Evolutionary conservation across 257 asterid genomes (phyloP), one percentile per base, ranked within the genome.

Genomic region (Fraxinus excelsior): DNA sequence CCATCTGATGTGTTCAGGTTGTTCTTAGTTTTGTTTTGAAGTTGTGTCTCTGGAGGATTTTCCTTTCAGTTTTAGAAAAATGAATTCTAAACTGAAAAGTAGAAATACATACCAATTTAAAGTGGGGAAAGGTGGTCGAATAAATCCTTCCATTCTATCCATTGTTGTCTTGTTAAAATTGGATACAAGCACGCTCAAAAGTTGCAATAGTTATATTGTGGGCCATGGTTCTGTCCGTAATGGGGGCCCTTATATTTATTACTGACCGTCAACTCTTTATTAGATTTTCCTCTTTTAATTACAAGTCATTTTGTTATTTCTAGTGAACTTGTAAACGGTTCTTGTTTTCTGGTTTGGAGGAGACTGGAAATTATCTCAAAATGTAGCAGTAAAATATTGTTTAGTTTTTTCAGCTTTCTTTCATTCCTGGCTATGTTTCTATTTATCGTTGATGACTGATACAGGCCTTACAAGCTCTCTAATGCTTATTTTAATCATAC

Each of bases 401-500:
- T 7, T 7, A 53, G 31, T 32, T 49, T 26, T 64, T 5, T 9
- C 12, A 1, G 71, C 29, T 60, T 21, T 73, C n/a, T 26, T 67
- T 68, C 53, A 29, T 64, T 28, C 53, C 37, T 74, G 18, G 67
- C 2, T 26, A 26, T 65, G 7, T 2, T 38, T 13, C 12, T 34
- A 21, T 42, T 42, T 75, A 32, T 70, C 12, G 38, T 56, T 44
- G 49, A 38, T 62, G 53, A 29, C 60, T 62, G 68, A 73, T 64
- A 42, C 53, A 56, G 51, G 21, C 72, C 56, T 56, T 70, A 23
- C 72, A 28, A 77, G 8, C 44, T 74, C 53, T 66, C 78, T 76
- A 77, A 76, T 60, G 69, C 23, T 78, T 37, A 74, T 31, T 65
- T 68, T 23, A 71, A 21, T 49, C 58, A 80, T 67, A 56, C 67